A percentile compares a stretch with the other conserved stretches of the same genome.
Evolutionary conservation across 108 stramenopile species (phyloP).

Genomic region (Cyclotella choctawhatcheeana): DNA sequence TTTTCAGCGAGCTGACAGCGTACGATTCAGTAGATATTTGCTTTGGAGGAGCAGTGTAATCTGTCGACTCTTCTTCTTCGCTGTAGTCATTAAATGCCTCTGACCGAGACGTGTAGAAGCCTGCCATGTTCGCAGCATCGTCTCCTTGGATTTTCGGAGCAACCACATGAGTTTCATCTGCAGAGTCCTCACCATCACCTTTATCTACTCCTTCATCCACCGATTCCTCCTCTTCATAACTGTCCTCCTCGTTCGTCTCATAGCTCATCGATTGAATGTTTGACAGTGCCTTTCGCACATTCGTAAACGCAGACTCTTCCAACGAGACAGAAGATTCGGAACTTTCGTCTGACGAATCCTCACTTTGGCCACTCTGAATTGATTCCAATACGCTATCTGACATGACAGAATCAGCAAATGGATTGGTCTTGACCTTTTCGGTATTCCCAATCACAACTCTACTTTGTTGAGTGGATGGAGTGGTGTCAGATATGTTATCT

Average conservation of each 20-base stretch:
- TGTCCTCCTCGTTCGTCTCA: background rate
- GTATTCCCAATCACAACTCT: slow-evolving; percentile 1
- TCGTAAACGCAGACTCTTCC: slow-evolving; percentile 3
- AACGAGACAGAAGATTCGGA: background rate
- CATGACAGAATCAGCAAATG: background rate
- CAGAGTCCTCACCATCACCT: no score
- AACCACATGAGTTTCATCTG: no score
- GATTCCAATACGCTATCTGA: background rate
- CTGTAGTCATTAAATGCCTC: no score
- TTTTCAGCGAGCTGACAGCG: slow-evolving; percentile 30
- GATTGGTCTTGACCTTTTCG: background rate
- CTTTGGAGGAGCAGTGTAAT: slow-evolving; percentile 4
- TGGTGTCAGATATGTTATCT: background rate
- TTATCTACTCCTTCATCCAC: no score
- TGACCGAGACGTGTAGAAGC: no score
- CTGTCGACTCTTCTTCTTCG: slow-evolving; percentile 13
- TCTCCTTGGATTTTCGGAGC: background rate
- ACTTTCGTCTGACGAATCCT: background rate
- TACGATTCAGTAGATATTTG: slow-evolving; percentile 13
- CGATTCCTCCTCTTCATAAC: background rate
- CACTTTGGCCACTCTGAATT: background rate
- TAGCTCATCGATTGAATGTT: slow-evolving; percentile 14
- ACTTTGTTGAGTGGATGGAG: background rate
- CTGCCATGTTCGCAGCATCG: slow-evolving; percentile 6
- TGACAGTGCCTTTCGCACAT: slow-evolving; percentile 21